Evolutionary conservation across 805 yeast species (phyloP), one percentile per base, ranked within the genome.

Genomic region (Lachancea mirantina): DNA sequence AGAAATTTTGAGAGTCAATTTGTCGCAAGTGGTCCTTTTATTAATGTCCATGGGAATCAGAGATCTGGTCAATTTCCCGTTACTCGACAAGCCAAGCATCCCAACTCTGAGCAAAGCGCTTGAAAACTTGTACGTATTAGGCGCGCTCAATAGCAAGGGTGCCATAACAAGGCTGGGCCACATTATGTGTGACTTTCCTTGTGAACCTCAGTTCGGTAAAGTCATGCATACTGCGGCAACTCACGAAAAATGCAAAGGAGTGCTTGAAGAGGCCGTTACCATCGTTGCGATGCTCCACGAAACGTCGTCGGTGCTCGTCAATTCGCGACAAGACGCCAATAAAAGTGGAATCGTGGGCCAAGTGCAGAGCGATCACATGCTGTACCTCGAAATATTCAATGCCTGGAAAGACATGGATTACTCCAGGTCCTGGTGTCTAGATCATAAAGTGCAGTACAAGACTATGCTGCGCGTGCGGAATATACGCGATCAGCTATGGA

Each of bases 101-200:
- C 77, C 76, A 19, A 65, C 92, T 0, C 61, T 94, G 45, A 71
- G 82, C 9, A 75, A 78, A 34, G 79, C 96, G 0, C 60, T 89
- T 22, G 92, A 85, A 40, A 70, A 83, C 31, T 61, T 92, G n/a
- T 89, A 84, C 54, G 77, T 88, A 0, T 57, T 92, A 6, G 94
- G 95, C 0, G 97, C 96, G 0, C 59, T 92, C 34, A 85, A 83
- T 45, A 76, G 78, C 7, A 70, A 70, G 35, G 98, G 97, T 0
- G 67, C 72, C 31, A 61, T 92, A 23, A 89, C 97, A 0, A 64
- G 72, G 28, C 50, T 77, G 1, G 99, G 98, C 0, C 59, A 80
- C 26, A 72, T 74, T 40, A 88, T 92, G 96, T 80, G 95, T 1
- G 85, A 79, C 38, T 84, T 88, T 46, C 98, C 98, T 0, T 71